Evolutionary conservation across 768 basidiomycete species (phyloP).

Genomic region (Boletus sp.): DNA sequence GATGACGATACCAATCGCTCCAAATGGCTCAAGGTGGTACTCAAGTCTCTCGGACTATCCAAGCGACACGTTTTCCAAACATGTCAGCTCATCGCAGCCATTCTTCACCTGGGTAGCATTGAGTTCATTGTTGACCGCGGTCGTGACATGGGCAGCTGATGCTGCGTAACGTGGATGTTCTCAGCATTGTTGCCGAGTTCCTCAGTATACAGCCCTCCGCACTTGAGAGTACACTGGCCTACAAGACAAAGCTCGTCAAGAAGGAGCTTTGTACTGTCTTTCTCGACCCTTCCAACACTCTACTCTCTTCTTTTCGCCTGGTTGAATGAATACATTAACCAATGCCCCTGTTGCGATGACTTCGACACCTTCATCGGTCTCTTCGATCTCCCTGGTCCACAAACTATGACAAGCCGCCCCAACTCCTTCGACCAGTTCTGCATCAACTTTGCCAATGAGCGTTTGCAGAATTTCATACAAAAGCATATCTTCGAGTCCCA

Average conservation of each 20-base stretch:
- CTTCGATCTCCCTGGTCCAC: no score
- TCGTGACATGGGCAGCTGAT: constrained; percentile 88
- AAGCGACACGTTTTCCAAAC: constrained; percentile 77
- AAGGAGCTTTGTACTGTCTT: constrained; percentile 96
- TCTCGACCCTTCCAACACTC: constrained; percentile 87
- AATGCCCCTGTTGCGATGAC: constrained; percentile 62
- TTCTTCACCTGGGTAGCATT: constrained; percentile 94
- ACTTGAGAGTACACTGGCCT: constrained; percentile 84
- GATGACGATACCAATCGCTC: constrained; percentile 87
- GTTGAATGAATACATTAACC: constrained; percentile 96
- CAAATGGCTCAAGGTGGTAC: constrained; percentile 88
- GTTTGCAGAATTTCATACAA: no score
- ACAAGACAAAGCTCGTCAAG: constrained; percentile 89
- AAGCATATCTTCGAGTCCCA: no score
- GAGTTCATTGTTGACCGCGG: constrained; percentile 84
- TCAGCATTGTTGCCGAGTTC: constrained; percentile 34
- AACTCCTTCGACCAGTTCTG: no score
- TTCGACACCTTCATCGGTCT: no score
- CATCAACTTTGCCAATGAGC: no score
- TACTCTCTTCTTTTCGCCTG: constrained; percentile 95
- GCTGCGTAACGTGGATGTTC: constrained; percentile 81
- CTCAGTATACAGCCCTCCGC: no score
- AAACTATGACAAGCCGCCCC: no score
- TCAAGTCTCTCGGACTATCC: constrained; percentile 41
- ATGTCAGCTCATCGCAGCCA: constrained; percentile 91